phyloP scores from a whole-genome alignment of 495 filamentous ascomycete genomes.

The Xylaria venustula region DNA sequence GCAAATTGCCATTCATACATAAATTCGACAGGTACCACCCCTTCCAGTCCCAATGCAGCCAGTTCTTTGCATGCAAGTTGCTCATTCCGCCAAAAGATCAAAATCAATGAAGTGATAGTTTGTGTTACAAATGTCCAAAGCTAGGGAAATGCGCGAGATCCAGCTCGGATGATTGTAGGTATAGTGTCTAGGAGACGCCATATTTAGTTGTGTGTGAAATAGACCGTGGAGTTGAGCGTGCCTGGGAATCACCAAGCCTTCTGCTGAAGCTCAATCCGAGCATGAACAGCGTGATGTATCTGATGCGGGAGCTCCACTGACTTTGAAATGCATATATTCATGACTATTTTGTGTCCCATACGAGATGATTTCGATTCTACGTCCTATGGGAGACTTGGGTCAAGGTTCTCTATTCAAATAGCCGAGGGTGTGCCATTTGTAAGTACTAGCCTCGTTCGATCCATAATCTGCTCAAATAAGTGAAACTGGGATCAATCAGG shows the following conservation, averaged over 20 bases:
- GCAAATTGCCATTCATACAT: conserved; percentile 25
- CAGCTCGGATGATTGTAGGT: background rate
- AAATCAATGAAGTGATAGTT: conserved; percentile 1
- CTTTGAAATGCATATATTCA: conserved; percentile 5
- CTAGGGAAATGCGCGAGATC: background rate
- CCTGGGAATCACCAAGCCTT: background rate
- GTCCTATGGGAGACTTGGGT: background rate
- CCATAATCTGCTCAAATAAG: too few relatives aligned
- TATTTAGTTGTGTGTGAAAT: background rate
- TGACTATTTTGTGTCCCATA: conserved; percentile 1
- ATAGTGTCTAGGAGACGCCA: background rate
- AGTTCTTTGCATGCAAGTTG: conserved; percentile 14
- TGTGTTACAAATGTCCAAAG: background rate
- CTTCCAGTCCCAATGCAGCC: conserved; percentile 14
- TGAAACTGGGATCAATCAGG: too few relatives aligned
- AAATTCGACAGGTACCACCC: conserved; percentile 12
- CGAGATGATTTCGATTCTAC: background rate
- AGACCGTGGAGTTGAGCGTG: background rate
- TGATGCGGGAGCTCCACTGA: background rate
- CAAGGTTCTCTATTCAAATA: too few relatives aligned
- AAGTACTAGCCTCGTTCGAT: too few relatives aligned
- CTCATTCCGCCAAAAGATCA: background rate
- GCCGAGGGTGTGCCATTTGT: too few relatives aligned
- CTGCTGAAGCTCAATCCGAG: background rate
- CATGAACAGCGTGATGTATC: background rate